Evolutionary conservation across 495 filamentous ascomycete genomes (phyloP).

Genomic region (Xylaria telfairii): DNA sequence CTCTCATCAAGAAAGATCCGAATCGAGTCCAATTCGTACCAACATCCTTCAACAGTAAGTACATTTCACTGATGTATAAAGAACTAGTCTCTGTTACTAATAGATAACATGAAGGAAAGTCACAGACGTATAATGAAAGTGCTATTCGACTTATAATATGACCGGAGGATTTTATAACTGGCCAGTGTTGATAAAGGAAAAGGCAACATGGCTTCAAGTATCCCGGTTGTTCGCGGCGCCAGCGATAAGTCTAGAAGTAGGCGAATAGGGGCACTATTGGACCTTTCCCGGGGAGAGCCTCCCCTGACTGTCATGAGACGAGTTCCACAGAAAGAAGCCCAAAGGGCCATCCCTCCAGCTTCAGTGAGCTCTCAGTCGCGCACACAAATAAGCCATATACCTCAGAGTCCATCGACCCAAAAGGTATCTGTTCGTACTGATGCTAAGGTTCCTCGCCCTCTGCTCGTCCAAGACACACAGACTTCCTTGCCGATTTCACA

Average conservation of each 20-base stretch:
- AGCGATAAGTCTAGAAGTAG: conserved; percentile 15
- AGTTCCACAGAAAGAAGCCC: conserved; percentile 9
- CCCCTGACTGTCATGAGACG: conserved; percentile 4
- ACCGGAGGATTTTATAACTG: conserved; percentile 12
- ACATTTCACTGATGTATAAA: not conserved
- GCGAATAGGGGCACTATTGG: conserved; percentile 23
- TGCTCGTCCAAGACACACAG: conserved; percentile 40
- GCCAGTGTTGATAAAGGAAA: conserved; percentile 23
- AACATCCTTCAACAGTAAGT: conserved; percentile 7
- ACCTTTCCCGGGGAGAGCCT: conserved; percentile 24
- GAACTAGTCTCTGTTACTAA: not conserved
- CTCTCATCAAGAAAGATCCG: not conserved
- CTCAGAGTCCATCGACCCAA: conserved; percentile 39
- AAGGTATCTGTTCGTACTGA: conserved; percentile 36
- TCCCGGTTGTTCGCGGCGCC: conserved; percentile 9
- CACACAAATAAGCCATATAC: conserved; percentile 41
- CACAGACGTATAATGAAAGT: conserved; percentile 1
- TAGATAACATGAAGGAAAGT: not conserved
- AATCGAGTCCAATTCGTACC: not conserved
- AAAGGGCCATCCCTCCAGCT: not conserved
- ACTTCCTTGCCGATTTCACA: conserved; percentile 35
- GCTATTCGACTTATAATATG: conserved; percentile 15
- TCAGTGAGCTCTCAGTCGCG: conserved; percentile 5
- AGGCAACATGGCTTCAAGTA: conserved; percentile 27
- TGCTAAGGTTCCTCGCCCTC: conserved; percentile 30